Base-by-base conservation (phyloP, 305 asterid genomes). In the Fraxinus greggii region DNA sequence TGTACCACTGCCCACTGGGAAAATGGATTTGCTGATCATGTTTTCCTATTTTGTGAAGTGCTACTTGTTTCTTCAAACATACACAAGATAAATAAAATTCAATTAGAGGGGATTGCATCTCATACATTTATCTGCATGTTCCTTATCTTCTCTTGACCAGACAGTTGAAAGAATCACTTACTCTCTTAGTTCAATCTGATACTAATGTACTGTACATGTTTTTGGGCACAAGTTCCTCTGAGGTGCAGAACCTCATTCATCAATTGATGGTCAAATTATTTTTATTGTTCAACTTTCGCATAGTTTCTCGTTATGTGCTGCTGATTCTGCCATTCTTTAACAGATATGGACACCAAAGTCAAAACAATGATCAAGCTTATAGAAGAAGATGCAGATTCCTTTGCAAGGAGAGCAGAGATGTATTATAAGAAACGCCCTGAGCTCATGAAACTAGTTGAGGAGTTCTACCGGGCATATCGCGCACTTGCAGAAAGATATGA, bases 371-470 rank as follows among this genome's bases (percentile, higher is more conserved):
- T 97, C 88, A 95, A 97, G 89, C 95, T 97, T 86, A 90, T 97
- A 28, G 98, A 97, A 86, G 97, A 90, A 87, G 99, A 97, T 85
- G 99, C 95, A 1, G 99, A 97, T 88, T 93, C 98, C 83, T 97
- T 97, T 81, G 98, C 98, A 24, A 92, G 94, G 88, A 93, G 98
- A 87, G 99, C 99, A 9, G 99, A 97, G 79, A 95, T 97, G 99
- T 97, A 97, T 86, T 97, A 93, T 79, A 97, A 95, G 92, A 95
- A 97, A 87, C 97, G 98, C 21, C 99, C 99, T 0, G 99, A 97
- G 91, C 96, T 95, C 13, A 97, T 97, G 99, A 97, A 90, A 88
- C 76, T 95, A 86, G 97, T 97, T 7, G 98, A 95, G 87, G 98
- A 97, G 79, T 95, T 95, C 85, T 97, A 97, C 61, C 81, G 98